Evolutionary conservation across 2,329 filamentous ascomycete species (phyloP).

Genomic region (Thyridium curvatum): DNA sequence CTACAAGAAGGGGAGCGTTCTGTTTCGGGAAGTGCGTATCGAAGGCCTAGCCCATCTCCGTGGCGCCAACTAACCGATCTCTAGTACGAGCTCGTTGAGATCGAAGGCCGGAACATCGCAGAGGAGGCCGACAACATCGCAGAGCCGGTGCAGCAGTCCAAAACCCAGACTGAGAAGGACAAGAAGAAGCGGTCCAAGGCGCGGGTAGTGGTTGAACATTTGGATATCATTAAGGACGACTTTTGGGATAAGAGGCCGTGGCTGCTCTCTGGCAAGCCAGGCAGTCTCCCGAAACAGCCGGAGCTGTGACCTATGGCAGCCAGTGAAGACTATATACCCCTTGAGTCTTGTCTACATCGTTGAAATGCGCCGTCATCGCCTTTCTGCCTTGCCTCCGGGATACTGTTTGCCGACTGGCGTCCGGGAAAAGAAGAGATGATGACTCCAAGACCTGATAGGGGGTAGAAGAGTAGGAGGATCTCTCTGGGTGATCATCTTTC

Average conservation of each 20-base stretch:
- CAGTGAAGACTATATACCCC: neutral
- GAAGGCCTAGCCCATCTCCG: neutral
- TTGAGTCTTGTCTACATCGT: too few relatives aligned
- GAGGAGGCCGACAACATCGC: slow-evolving; percentile 40
- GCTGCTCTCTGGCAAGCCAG: slow-evolving; percentile 70
- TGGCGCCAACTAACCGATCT: neutral
- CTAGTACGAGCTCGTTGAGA: slow-evolving; percentile 66
- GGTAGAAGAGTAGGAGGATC: too few relatives aligned
- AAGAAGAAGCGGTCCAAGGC: slow-evolving; percentile 77
- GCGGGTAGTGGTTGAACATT: slow-evolving; percentile 71
- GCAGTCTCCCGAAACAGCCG: slow-evolving; percentile 59
- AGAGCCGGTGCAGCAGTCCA: slow-evolving; percentile 57
- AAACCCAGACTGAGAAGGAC: slow-evolving; percentile 77
- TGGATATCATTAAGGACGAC: slow-evolving; percentile 91
- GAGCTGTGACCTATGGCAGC: slow-evolving; percentile 10
- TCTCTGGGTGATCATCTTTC: slow-evolving; percentile 12
- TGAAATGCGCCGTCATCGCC: too few relatives aligned
- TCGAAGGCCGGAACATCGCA: slow-evolving; percentile 32
- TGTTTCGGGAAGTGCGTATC: slow-evolving; percentile 69
- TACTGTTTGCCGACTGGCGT: too few relatives aligned
- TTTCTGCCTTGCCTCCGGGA: too few relatives aligned
- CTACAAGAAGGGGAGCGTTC: slow-evolving; percentile 85
- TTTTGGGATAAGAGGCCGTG: slow-evolving; percentile 89
- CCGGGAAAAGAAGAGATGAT: neutral
- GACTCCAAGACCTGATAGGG: too few relatives aligned